Evolutionary conservation across 2,329 filamentous ascomycete species (phyloP), one percentile per base, ranked within the genome.

Genomic region (Sporothrix schenckii): DNA sequence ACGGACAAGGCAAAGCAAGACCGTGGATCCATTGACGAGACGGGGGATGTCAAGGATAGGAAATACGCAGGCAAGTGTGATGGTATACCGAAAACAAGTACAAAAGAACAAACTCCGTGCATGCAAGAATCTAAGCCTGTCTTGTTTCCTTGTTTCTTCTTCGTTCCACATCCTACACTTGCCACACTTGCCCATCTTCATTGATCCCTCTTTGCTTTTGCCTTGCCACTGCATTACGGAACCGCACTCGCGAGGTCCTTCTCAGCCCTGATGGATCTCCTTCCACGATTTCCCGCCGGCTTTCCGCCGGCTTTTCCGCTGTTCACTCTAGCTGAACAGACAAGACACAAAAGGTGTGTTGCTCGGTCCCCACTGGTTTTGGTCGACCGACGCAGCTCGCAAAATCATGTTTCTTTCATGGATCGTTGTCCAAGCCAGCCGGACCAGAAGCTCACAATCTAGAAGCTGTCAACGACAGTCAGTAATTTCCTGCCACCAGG

Each of bases 21-120:
- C 4, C 19, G 44, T 4, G n/a, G 19, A 19, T 14, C 27, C 27
- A 30, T 30, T 30, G 34, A 34, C 34, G 34, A 34, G 34, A 34
- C n/a, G 7, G 53, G 24, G n/a, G 9, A 39, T 21, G 14, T 47
- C n/a, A 63, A 63, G 58, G 58, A 63, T 63, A 39, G 39, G 39
- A 63, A 63, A 47, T 63, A 63, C 58, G 58, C 58, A 61, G 53
- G 53, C 53, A 56, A 13, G 41, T 11, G 9, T 14, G 5, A 6
- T 14, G 41, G 41, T 11, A 11, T 44, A 44, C 41, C 5, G 41
- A 14, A 19, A 13, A 56, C 54, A 39, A n/a, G 19, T 19, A 9
- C 4, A 41, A 19, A 47, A 63, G 14, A 4, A 47, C 34, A 44
- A 9, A 34, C 56, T 19, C n/a, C 5, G 34, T 61, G n/a, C n/a